Evolutionary conservation across 441 rosid genomes (phyloP).

Genomic region (California macrophylla): DNA sequence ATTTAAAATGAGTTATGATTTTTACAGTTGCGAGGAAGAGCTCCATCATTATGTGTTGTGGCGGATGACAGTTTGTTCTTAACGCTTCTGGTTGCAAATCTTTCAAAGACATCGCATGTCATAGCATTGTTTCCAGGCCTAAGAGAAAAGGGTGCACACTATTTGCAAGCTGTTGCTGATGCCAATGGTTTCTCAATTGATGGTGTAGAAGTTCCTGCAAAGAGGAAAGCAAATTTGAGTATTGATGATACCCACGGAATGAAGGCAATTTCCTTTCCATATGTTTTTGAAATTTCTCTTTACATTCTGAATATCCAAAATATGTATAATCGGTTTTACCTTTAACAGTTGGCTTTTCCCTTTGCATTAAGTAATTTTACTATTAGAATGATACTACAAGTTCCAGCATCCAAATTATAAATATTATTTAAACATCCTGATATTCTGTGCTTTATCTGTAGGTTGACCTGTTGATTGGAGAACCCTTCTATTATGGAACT

Average conservation of each 20-base stretch:
- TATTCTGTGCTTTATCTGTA: slow-evolving; percentile 24
- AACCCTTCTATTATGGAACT: slow-evolving; percentile 70
- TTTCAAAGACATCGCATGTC: slow-evolving; percentile 42
- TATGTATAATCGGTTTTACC: not conserved
- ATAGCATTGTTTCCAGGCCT: slow-evolving; percentile 67
- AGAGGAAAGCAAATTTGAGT: slow-evolving; percentile 37
- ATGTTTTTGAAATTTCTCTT: not conserved
- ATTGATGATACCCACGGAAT: slow-evolving; percentile 40
- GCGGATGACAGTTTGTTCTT: slow-evolving; percentile 76
- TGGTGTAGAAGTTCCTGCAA: slow-evolving; percentile 39
- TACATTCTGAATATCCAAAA: not conserved
- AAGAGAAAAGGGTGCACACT: slow-evolving; percentile 47
- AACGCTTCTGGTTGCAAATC: slow-evolving; percentile 45
- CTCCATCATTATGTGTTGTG: slow-evolving; percentile 47
- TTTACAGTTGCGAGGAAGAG: slow-evolving; percentile 63
- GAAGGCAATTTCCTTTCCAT: slow-evolving; percentile 30
- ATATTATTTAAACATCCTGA: slow-evolving; percentile 4
- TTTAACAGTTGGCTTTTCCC: not conserved
- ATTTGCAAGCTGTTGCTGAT: slow-evolving; percentile 54
- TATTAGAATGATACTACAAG: not conserved
- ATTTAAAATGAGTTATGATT: not conserved
- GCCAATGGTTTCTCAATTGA: slow-evolving; percentile 53
- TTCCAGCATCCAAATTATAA: slow-evolving; percentile 4
- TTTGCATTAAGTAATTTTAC: not conserved
- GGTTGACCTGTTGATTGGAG: slow-evolving; percentile 82